Base-by-base conservation (phyloP, 129 eudicot genomes). In the Deinandra increscens region DNA sequence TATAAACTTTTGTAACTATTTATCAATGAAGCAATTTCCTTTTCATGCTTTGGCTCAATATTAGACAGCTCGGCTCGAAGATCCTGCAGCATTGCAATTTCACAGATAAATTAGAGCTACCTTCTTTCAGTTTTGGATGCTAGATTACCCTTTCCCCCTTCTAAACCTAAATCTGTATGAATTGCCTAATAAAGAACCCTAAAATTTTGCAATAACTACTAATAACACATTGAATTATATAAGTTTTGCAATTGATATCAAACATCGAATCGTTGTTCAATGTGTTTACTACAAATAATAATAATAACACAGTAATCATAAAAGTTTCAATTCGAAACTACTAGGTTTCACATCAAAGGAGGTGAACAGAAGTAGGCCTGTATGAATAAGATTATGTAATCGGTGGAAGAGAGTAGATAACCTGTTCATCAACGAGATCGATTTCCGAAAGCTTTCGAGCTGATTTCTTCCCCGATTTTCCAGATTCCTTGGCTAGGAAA, bases 21-120 rank as follows among this genome's bases (percentile, higher is more conserved):
- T 51, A 82, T 77, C 83, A 93, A 75, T 56, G 71, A 69, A 38
- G 64, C 64, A 58, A 85, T 81, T 80, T 93, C 99, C 67, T 78
- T 87, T 82, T 89, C 95, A 51, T 93, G 99, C 66, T 89, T 93
- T 18, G 85, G 90, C 81, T 83, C 84, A 44, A 93, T 74, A 39
- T 74, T 87, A 18, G 90, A 79, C 75, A 74, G 74, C 63, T 88
- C 99, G 5, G 77, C 84, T 78, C 97, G 85, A 20, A 93, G 86
- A 75, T 83, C 93, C 99, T 93, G 84, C 73, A 54, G 17, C 41
- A n/a, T n/a, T n/a, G n/a, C n/a, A 63, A 56, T 1, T 50, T 14
- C 34, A 60, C 41, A 49, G 7, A 7, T 1, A 23, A 14, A 9
- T 33, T 17, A 42, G 5, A 63, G 19, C n/a, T 8, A 18, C n/a